Evolutionary conservation across 2,329 filamentous ascomycete genomes (phyloP), one percentile per base, ranked within the genome.

Genomic region (Fonsecaea multimorphosa): DNA sequence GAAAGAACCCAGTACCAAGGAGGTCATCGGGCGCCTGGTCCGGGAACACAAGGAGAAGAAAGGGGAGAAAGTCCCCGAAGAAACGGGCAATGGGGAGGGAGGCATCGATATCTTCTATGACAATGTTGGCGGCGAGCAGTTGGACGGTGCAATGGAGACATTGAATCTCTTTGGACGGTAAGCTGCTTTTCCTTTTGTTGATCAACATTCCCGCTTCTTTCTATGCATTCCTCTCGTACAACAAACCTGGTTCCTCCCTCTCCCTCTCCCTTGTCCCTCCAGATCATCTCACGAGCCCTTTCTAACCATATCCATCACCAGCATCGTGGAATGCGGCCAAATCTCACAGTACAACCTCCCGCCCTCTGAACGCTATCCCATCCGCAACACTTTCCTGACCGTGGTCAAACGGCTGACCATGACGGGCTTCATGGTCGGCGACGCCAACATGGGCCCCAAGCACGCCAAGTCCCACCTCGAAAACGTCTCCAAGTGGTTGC

Each of bases 51-150:
- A 86, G 72, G 91, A 94, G 80, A 86, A 84, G 71, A 60, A 57
- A 34, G 85, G 91, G 0, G 74, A 78, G 0, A 88, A 89, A 11
- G 91, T 91, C 0, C 82, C 96, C 63, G 78, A 82, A 69, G 84
- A 90, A 64, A 83, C 94, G 16, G 90, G 90, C 0, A 91, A 91
- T 0, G 62, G 60, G 3, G 78, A 92, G 12, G 91, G 91, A 2
- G 92, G 91, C 3, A 85, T 96, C 68, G 91, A 96, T 74, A 92
- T 93, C 75, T 92, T 92, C 81, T 93, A 89, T 74, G 91, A 93
- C 78, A 93, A 92, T 71, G 90, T 91, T 6, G 91, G 91, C 22
- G 91, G 90, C 44, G 89, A 91, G 77, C 68, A 70, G 58, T 49
- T 70, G 27, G 57, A 68, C 70, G 89, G 89, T 44, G 87, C 88